These are phyloP conservation scores for Podospora sp. DNA, from an alignment of 495 filamentous ascomycete genomes.

Conservation along the genomic window DNA sequence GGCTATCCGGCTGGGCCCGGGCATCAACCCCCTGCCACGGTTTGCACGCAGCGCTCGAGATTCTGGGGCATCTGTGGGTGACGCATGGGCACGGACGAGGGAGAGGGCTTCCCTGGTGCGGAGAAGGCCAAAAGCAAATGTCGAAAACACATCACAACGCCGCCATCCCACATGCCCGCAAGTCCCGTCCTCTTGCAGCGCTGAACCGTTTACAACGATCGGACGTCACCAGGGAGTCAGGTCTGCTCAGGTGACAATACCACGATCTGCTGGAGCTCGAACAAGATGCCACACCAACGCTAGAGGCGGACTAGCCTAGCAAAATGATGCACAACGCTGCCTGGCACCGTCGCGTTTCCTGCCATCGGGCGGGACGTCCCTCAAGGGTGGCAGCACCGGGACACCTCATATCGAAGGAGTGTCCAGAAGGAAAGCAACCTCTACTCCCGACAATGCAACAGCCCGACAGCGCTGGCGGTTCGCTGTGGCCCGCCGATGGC, in stretches of 20 bases:
- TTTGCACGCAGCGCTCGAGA: neutral
- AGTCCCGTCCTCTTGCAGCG: neutral
- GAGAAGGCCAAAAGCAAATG: slow-evolving; percentile 11
- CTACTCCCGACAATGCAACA: slow-evolving; percentile 8
- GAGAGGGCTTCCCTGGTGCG: slow-evolving; percentile 5
- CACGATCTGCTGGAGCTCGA: slow-evolving; percentile 10
- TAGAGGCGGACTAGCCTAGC: neutral
- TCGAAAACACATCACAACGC: slow-evolving; percentile 3
- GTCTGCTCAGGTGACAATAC: slow-evolving; percentile 15
- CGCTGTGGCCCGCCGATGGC: neutral
- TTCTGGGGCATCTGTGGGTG: slow-evolving; percentile 7
- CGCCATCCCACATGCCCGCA: neutral
- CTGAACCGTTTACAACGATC: slow-evolving; percentile 12
- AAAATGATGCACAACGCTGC: neutral
- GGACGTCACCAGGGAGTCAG: slow-evolving; percentile 2
- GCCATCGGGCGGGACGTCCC: slow-evolving; percentile 14
- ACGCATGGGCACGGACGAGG: neutral
- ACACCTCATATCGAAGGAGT: neutral
- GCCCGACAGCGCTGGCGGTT: neutral
- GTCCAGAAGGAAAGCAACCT: neutral
- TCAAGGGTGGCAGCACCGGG: slow-evolving; percentile 3
- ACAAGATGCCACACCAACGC: slow-evolving; percentile 16
- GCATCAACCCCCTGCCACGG: slow-evolving; percentile 1
- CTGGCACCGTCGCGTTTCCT: neutral
- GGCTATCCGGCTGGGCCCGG: neutral